These are phyloP conservation scores for Huiozyma naganishii DNA, from an alignment of 805 yeast genomes.

Conservation along the genomic window DNA sequence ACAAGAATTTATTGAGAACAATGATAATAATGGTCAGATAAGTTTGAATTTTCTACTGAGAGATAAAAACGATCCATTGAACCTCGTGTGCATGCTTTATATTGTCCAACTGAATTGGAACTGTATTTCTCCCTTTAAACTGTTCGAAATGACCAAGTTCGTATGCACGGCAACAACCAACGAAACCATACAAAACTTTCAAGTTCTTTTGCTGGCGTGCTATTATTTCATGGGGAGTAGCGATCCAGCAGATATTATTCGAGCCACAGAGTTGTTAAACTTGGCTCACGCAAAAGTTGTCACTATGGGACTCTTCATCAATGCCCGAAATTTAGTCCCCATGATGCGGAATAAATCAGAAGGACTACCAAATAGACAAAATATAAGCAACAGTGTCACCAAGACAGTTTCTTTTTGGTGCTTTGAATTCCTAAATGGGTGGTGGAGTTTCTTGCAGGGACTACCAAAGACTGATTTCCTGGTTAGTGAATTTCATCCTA, in stretches of 20 bases:
- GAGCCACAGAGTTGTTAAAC: slow-evolving; percentile 14
- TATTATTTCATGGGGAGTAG: slow-evolving; percentile 20
- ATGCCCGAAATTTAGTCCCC: slow-evolving; percentile 14
- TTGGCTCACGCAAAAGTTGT: slow-evolving; percentile 11
- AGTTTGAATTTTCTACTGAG: background rate
- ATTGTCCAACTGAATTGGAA: slow-evolving; percentile 24
- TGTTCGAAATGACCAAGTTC: slow-evolving; percentile 20
- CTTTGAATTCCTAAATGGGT: slow-evolving; percentile 22
- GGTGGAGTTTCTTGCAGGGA: slow-evolving; percentile 24
- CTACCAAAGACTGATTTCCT: slow-evolving; percentile 20
- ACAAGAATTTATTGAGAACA: slow-evolving; percentile 1
- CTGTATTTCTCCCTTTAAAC: slow-evolving; percentile 18
- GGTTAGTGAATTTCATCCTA: slow-evolving; percentile 20
- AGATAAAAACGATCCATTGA: slow-evolving; percentile 8
- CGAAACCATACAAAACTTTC: slow-evolving; percentile 10
- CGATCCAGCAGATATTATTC: background rate
- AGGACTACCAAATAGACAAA: background rate
- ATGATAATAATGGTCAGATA: background rate
- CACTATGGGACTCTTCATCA: slow-evolving; percentile 17
- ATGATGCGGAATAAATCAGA: background rate
- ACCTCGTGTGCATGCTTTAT: slow-evolving; percentile 12
- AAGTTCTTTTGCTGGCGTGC: slow-evolving; percentile 15
- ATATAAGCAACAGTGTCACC: background rate
- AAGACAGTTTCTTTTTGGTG: slow-evolving; percentile 19
- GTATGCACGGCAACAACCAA: slow-evolving; percentile 7